A percentile compares a stretch with the other conserved stretches of the same genome.
Evolutionary conservation across 305 asterid species (phyloP).

Genomic region (Fraxinus latifolia): DNA sequence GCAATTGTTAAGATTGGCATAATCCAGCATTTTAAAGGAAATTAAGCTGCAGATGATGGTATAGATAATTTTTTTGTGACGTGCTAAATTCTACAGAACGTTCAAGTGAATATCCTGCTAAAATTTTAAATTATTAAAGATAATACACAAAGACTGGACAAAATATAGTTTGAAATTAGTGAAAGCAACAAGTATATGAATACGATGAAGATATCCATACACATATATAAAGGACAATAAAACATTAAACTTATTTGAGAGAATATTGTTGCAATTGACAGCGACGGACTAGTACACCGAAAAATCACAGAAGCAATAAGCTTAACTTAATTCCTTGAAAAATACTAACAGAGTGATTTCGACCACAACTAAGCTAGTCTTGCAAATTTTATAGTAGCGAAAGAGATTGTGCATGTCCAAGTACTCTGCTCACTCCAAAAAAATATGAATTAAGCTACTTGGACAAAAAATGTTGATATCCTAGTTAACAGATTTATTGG

Average conservation of each 20-base stretch:
- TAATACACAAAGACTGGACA: neutral
- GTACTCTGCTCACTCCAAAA: neutral
- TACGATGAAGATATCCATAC: neutral
- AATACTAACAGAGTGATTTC: neutral
- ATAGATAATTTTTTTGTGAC: neutral
- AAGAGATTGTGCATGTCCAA: neutral
- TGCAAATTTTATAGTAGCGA: neutral
- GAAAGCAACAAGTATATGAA: neutral
- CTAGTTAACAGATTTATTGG: neutral
- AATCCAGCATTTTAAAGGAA: slow-evolving; percentile 15
- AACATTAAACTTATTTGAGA: neutral
- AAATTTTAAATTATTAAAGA: neutral
- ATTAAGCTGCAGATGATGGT: neutral
- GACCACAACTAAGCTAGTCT: neutral
- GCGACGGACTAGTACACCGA: neutral
- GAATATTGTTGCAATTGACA: neutral
- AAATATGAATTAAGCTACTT: neutral
- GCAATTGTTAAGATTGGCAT: slow-evolving; percentile 18
- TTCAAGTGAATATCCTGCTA: slow-evolving; percentile 14
- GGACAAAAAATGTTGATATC: neutral
- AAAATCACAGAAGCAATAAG: slow-evolving; percentile 10
- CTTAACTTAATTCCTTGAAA: slow-evolving; percentile 2
- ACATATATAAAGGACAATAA: neutral
- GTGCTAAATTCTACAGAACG: neutral
- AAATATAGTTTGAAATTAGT: neutral